Evolutionary conservation across 2,329 filamentous ascomycete species (phyloP).

Genomic region (Fusarium siculi): DNA sequence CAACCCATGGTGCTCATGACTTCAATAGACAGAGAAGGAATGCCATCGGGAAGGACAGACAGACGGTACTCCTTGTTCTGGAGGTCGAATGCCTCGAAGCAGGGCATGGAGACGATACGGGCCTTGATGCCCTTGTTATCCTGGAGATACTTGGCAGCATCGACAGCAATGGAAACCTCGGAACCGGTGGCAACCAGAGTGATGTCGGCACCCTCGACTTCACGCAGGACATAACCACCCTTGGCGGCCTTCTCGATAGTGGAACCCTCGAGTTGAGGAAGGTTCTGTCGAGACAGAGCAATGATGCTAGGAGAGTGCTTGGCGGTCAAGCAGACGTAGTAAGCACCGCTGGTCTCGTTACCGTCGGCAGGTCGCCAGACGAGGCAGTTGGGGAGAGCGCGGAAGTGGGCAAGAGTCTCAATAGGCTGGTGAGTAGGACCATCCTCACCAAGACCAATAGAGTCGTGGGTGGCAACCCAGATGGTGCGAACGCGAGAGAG

Average conservation of each 20-base stretch:
- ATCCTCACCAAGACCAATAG: constrained; percentile 98
- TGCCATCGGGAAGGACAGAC: constrained; percentile 90
- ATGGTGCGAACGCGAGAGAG: constrained; percentile 91
- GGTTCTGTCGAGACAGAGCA: constrained; percentile 96
- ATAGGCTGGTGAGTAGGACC: constrained; percentile 99
- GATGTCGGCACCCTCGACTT: constrained; percentile 84
- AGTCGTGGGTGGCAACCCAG: constrained; percentile 98
- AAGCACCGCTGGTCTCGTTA: constrained; percentile 97
- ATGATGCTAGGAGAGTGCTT: constrained; percentile 92
- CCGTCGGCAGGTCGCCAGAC: constrained; percentile 98
- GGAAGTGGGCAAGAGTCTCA: constrained; percentile 98
- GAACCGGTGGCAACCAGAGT: constrained; percentile 96
- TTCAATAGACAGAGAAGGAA: constrained; percentile 93
- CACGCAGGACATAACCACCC: constrained; percentile 92
- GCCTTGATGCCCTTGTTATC: constrained; percentile 89
- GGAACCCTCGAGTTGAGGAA: constrained; percentile 95
- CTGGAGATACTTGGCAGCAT: constrained; percentile 90
- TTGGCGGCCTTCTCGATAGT: constrained; percentile 90
- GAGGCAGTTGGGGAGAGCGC: constrained; percentile 98
- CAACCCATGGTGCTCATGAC: constrained; percentile 97
- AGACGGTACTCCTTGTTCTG: constrained; percentile 96
- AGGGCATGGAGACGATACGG: constrained; percentile 94
- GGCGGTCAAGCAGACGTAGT: constrained; percentile 93
- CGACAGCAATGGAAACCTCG: constrained; percentile 92
- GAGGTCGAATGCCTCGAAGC: constrained; percentile 95